Conservation (phyloP, 106 monocot genomes). For the Acorus gramineus region DNA sequence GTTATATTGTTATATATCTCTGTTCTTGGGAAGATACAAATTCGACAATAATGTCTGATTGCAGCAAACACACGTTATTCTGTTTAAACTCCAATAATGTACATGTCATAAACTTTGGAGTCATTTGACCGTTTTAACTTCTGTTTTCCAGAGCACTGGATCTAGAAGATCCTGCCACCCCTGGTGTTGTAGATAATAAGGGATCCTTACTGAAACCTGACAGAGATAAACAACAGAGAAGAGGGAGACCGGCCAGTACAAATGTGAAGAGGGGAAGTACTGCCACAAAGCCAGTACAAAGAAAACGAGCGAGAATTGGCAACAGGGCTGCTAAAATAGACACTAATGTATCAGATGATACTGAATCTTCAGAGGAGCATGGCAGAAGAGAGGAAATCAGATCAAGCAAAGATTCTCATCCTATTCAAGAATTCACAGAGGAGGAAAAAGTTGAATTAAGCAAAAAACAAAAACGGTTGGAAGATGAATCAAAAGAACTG, state of each 20-base stretch:
- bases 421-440: background rate
- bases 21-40: background rate
- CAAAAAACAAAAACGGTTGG: conserved; percentile 1
- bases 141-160: conserved; percentile 15
- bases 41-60: no score
- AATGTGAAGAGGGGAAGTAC: conserved; percentile 19
- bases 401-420: background rate
- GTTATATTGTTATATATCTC: background rate
- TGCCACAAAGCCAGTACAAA: conserved; percentile 18
- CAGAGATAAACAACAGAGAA: conserved; percentile 34
- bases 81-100: no score
- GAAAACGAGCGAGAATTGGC: conserved; percentile 46
- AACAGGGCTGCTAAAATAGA: conserved; percentile 35
- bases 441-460: background rate
- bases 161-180: conserved; percentile 4
- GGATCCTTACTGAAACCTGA: conserved; percentile 4
- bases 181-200: conserved; percentile 10
- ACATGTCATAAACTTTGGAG: background rate
- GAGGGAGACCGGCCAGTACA: conserved; percentile 29
- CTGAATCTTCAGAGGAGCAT: conserved; percentile 12
- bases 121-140: background rate
- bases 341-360: conserved; percentile 27
- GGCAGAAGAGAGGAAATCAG: background rate
- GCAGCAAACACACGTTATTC: no score
- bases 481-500: no score